phyloP scores from a whole-genome alignment of 305 asterid species.

The Plantago coronopus region DNA sequence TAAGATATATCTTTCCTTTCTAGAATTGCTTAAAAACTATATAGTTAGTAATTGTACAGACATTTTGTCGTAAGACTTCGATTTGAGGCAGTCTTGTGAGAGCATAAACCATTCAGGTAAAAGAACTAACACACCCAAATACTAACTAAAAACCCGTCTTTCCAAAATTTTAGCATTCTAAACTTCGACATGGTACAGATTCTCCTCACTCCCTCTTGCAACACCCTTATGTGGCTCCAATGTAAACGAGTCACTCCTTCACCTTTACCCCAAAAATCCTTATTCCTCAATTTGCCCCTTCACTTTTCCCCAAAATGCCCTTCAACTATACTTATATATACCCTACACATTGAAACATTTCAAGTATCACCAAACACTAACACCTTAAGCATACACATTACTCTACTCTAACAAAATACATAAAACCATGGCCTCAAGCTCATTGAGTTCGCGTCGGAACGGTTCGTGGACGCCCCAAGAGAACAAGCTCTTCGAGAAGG shows the following conservation, averaged over 20 bases:
- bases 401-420: too few species aligned
- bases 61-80: too few species aligned
- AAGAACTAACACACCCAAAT: too few species aligned
- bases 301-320: slow-evolving; percentile 1
- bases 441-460: slow-evolving; percentile 29
- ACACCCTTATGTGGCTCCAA: slow-evolving; percentile 28
- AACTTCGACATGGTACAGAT: background rate
- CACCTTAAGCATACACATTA: background rate
- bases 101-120: too few species aligned
- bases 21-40: too few species aligned
- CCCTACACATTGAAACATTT: background rate
- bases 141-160: too few species aligned
- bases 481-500: slow-evolving; percentile 74
- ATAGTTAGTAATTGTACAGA: too few species aligned
- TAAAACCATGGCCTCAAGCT: slow-evolving; percentile 44
- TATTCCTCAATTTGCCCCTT: slow-evolving; percentile 18
- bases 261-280: slow-evolving; percentile 21
- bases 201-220: slow-evolving; percentile 12
- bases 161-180: too few species aligned
- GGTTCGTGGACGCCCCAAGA: slow-evolving; percentile 68
- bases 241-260: slow-evolving; percentile 25
- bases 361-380: slow-evolving; percentile 9
- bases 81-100: too few species aligned
- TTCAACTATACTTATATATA: slow-evolving; percentile 10
- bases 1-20: too few species aligned